phyloP scores from a whole-genome alignment of 495 filamentous ascomycete species.

The Xylaria longipes region DNA sequence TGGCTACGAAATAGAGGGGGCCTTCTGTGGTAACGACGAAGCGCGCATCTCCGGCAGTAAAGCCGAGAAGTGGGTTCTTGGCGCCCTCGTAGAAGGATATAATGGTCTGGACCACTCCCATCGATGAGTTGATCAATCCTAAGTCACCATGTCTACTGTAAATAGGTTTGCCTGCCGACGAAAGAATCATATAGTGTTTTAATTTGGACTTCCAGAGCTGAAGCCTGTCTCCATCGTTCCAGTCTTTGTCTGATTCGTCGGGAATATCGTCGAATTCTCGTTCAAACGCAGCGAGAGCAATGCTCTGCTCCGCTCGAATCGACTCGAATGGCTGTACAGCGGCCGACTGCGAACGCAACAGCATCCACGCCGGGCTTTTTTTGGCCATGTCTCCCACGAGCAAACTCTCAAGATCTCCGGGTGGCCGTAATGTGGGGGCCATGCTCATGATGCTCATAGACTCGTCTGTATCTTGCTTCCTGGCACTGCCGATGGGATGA shows the following conservation, averaged over 20 bases:
- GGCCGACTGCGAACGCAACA: conserved; percentile 63
- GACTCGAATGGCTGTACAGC: conserved; percentile 63
- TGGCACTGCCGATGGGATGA: conserved; percentile 25
- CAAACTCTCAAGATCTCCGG: conserved; percentile 81
- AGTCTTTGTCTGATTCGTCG: conserved; percentile 64
- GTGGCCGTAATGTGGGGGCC: conserved; percentile 73
- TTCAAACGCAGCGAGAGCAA: conserved; percentile 67
- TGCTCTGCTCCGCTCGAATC: conserved; percentile 53
- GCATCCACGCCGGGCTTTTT: conserved; percentile 65
- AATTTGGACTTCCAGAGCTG: conserved; percentile 81
- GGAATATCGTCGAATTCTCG: conserved; percentile 81
- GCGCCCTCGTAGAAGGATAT: conserved; percentile 93
- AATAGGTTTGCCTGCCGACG: conserved; percentile 96
- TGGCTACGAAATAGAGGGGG: conserved; percentile 89
- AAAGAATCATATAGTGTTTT: conserved; percentile 96
- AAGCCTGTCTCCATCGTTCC: conserved; percentile 68
- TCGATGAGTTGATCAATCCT: conserved; percentile 84
- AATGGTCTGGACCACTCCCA: conserved; percentile 96
- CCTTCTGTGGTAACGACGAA: conserved; percentile 86
- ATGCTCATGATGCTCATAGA: conserved; percentile 83
- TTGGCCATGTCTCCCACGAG: conserved; percentile 70
- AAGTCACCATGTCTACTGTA: conserved; percentile 94
- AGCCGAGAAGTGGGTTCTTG: conserved; percentile 75
- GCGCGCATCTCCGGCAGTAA: conserved; percentile 80
- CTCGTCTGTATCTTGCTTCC: conserved; percentile 67